These are phyloP conservation scores for Yarrowia sp. DNA, from an alignment of 805 yeast genomes.

Conservation along the genomic window DNA sequence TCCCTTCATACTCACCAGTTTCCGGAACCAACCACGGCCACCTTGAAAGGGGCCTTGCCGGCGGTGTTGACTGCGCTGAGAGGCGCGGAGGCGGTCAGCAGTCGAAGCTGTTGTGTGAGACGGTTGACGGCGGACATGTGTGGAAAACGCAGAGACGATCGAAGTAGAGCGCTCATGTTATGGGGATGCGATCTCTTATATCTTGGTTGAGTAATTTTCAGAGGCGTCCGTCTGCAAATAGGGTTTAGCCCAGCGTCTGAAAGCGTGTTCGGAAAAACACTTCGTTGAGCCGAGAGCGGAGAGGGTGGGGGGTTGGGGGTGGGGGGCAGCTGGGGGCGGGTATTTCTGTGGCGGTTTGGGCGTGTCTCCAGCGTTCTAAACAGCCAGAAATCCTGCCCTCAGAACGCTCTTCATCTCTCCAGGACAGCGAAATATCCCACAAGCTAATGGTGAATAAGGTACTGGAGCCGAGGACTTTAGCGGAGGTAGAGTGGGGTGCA, in stretches of 20 bases:
- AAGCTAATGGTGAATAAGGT: constrained; percentile 6
- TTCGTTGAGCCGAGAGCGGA: constrained; percentile 1
- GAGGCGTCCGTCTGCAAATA: not conserved
- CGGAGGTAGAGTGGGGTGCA: constrained; percentile 24
- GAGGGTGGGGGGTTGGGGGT: too few species aligned
- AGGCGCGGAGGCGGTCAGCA: constrained; percentile 13
- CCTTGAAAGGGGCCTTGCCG: constrained; percentile 44
- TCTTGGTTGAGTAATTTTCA: constrained; percentile 18
- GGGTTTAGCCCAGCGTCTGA: constrained; percentile 16
- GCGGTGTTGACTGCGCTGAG: constrained; percentile 5
- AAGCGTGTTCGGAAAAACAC: constrained; percentile 14
- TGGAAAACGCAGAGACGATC: constrained; percentile 1
- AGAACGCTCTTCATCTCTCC: not conserved
- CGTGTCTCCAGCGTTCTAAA: not conserved
- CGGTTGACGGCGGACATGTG: constrained; percentile 25
- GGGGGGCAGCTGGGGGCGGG: not conserved
- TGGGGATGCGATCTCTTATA: constrained; percentile 19
- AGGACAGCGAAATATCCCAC: not conserved
- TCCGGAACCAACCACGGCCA: constrained; percentile 90
- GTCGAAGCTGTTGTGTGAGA: constrained; percentile 19
- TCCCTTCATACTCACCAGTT: constrained; percentile 56
- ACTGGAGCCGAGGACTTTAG: constrained; percentile 23
- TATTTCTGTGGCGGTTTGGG: not conserved
- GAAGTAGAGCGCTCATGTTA: constrained; percentile 19
- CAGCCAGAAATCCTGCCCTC: not conserved